A percentile compares a stretch with the other conserved stretches of the same genome.
These are phyloP conservation scores for Entomophthora muscae DNA, from an alignment of 371 early-diverging fungal species.

Conservation along the genomic window DNA sequence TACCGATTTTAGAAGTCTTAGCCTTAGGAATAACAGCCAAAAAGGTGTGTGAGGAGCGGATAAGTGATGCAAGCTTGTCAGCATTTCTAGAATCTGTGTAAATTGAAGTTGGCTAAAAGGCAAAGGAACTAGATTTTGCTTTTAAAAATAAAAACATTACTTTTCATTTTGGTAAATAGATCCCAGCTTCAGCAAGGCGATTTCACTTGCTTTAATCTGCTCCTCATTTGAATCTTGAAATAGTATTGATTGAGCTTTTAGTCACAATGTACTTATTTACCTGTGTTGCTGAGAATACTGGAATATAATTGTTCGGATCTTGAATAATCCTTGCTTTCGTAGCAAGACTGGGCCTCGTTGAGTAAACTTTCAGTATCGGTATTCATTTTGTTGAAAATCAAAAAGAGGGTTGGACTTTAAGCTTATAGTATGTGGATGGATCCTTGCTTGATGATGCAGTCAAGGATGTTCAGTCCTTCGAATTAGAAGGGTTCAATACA, in stretches of 20 bases:
- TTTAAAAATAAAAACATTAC: neutral
- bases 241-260: neutral
- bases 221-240: neutral
- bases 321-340: neutral
- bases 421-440: too few species aligned
- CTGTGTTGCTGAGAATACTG: neutral
- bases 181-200: neutral
- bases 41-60: conserved; percentile 58
- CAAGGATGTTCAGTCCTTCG: too few species aligned
- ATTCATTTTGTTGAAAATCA: neutral
- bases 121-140: neutral
- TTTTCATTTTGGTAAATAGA: conserved; percentile 1
- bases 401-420: too few species aligned
- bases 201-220: conserved; percentile 3
- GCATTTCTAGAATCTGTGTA: conserved; percentile 31
- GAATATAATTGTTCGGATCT: neutral
- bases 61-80: conserved; percentile 55
- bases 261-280: neutral
- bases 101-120: neutral
- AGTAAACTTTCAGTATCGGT: neutral
- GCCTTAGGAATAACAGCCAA: conserved; percentile 80
- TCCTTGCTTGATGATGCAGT: too few species aligned
- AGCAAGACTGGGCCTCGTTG: neutral
- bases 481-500: too few species aligned
- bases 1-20: conserved; percentile 89